These are phyloP conservation scores for Microbotryum lychnidis-dioicae DNA, from an alignment of 1,284 basidiomycete genomes.

Conservation along the genomic window DNA sequence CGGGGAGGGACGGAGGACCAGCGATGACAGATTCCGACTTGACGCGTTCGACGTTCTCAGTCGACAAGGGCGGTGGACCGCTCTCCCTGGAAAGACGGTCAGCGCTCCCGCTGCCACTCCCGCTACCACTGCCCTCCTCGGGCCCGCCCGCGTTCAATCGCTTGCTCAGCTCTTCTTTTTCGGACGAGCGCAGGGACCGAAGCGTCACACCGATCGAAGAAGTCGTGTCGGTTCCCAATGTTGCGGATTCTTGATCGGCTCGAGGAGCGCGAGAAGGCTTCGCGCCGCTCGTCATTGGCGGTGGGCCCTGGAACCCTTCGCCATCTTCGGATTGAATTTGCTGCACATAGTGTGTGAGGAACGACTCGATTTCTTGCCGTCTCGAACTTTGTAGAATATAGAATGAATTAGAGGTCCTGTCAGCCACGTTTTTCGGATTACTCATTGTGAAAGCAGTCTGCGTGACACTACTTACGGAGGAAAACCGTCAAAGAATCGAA, in stretches of 20 bases:
- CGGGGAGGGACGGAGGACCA: neutral
- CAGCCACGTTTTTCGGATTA: no score
- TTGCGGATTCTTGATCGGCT: neutral
- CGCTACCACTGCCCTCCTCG: neutral
- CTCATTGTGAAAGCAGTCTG: neutral
- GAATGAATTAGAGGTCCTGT: no score
- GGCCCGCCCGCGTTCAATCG: neutral
- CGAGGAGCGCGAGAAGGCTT: neutral
- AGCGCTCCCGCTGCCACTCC: neutral
- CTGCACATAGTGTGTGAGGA: slow-evolving; percentile 23
- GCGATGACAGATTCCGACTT: neutral
- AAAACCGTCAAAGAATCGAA: slow-evolving; percentile 23
- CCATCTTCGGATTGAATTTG: neutral
- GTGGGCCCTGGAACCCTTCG: neutral
- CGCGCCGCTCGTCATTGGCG: neutral
- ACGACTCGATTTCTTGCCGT: slow-evolving; percentile 23
- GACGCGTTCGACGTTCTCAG: neutral
- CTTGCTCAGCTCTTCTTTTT: slow-evolving; percentile 10
- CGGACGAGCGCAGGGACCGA: slow-evolving; percentile 18
- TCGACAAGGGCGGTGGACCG: neutral
- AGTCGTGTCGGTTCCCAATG: slow-evolving; percentile 6
- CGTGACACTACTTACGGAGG: slow-evolving; percentile 8
- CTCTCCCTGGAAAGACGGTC: neutral
- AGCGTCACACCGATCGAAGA: slow-evolving; percentile 18
- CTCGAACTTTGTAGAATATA: neutral